Base-by-base conservation (phyloP, 1,139 yeast species). In the Blastobotrys arbuscula region DNA sequence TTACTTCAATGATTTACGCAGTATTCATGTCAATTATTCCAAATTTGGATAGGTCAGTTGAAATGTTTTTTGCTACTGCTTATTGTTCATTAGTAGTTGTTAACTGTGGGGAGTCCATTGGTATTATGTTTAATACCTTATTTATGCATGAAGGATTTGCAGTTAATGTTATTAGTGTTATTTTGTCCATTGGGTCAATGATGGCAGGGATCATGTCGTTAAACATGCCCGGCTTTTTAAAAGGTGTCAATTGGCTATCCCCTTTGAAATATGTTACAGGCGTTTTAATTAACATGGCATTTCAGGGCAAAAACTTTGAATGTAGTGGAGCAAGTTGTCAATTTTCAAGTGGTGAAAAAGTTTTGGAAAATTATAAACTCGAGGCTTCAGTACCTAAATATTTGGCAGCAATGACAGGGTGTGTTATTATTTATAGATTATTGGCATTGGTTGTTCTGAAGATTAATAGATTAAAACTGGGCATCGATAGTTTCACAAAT, bases 181-280 rank as follows among this genome's bases (percentile, higher is more conserved):
- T 84, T 30, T 66, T 84, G 44, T 76, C 85, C 2, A 69, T 86
- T 50, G 92, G 90, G 7, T 77, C 84, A 16, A 79, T 84, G 58
- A 84, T 87, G 94, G 87, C 88, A 3, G 96, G 96, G n/a, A 72
- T 90, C 5, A 76, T 88, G 82, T 83, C 96, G 0, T 67, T 85
- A 55, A 73, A 82, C 33, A 79, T 87, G 83, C 88, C 88, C 7
- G 68, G 68, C 1, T 78, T 87, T 47, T 75, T 87, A 60, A 72
- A 73, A 54, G 95, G 81, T 0, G 68, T 84, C 63, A 87, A 86
- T 64, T 87, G 80, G 67, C 58, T 84, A 13, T 82, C 81, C 49
- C 96, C 96, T 1, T 67, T 84, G 60, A 84, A 82, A 59, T 87
- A 83, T 62, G 83, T 78, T 5, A 81, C 78, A 37, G 81, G 82